Evolutionary conservation across 108 stramenopile species (phyloP).

Genomic region (Epipyxis sp.): DNA sequence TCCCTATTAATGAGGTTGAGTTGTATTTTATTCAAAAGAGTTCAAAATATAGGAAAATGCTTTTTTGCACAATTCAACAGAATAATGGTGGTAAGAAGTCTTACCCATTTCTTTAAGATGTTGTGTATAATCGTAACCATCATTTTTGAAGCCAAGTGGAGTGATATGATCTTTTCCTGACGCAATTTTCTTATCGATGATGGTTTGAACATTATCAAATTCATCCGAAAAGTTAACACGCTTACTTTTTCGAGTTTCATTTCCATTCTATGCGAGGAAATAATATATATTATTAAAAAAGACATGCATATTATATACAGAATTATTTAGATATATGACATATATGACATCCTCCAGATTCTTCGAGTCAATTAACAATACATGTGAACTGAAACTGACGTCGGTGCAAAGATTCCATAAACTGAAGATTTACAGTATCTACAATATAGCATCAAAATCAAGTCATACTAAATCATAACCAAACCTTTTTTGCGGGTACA

Average conservation of each 20-base stretch:
- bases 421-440: not conserved
- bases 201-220: too few species aligned
- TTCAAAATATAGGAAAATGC: not conserved
- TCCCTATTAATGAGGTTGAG: not conserved
- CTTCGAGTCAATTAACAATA: too few species aligned
- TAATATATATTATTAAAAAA: too few species aligned
- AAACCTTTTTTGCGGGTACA: slow-evolving; percentile 4
- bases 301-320: too few species aligned
- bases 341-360: too few species aligned
- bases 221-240: too few species aligned
- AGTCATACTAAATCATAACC: not conserved
- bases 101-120: slow-evolving; percentile 79
- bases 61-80: not conserved
- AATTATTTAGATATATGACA: too few species aligned
- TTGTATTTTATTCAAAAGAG: not conserved
- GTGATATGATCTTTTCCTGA: slow-evolving; percentile 48
- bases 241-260: too few species aligned
- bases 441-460: not conserved
- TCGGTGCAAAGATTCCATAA: too few species aligned
- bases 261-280: too few species aligned
- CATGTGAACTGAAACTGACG: too few species aligned
- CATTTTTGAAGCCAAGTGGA: slow-evolving; percentile 66
- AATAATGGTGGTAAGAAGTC: not conserved
- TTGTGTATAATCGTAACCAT: slow-evolving; percentile 76
- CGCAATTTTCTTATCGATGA: not conserved